Base-by-base conservation (phyloP, 2,329 filamentous ascomycete species). In the Claviceps lovelessii region DNA sequence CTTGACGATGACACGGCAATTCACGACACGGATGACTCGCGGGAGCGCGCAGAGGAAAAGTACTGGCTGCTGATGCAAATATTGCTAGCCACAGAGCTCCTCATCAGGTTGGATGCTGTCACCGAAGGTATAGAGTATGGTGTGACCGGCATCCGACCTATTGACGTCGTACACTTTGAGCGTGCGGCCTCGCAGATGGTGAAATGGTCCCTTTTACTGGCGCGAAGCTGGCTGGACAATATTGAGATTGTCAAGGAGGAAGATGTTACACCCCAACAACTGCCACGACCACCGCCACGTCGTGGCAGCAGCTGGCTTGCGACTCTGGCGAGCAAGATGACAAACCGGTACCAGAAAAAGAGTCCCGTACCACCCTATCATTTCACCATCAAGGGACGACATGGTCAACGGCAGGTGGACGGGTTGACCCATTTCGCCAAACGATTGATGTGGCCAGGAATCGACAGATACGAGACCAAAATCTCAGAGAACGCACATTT, bases 41-140 rank as follows among this genome's bases (percentile, higher is more conserved):
- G 72, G 52, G 79, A 81, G 59, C 70, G 79, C 35, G 76, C 75
- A 31, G 78, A 82, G 55, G 80, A 85, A 65, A 78, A 80, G 56
- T 84, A 84, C 61, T 85, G 83, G 81, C 70, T 86, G 5, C 68
- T 86, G 11, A 71, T 85, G 56, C 83, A 86, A 64, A 80, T 86
- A 53, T 66, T 86, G 19, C 70, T 86, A 28, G 74, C 81, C 9
- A 83, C 79, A 45, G 83, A 86, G 65, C 73, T 86, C n/a, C 72
- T 85, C 29, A 71, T 84, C 41, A 74, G 83, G 17, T 69, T 86
- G 7, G 82, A 86, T 61, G 77, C 77, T 37, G 77, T 85, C 56
- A 82, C 80, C 1, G 76, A 79, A 55, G 77, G 79, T 31, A 76
- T 81, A 55, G 78, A 83, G 62, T 70, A 75, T 50, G 77, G 77